Percentiles rank a stretch among this genome's conserved stretches.
Conservation (phyloP, 176 grass and related monocot species). For the Coix lacrymajobi region DNA sequence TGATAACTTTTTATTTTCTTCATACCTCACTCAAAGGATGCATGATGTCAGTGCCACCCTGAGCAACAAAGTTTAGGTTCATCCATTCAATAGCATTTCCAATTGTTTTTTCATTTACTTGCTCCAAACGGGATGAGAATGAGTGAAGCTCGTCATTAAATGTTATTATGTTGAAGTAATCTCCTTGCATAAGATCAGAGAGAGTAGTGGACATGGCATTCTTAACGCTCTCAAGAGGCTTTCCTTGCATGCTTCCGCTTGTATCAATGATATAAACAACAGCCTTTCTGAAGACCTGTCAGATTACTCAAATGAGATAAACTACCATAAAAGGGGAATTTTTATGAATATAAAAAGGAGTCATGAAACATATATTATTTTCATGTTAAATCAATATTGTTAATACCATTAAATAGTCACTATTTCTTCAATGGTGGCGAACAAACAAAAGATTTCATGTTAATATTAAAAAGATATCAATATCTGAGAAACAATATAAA, state of each 20-base stretch:
- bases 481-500: constrained; percentile 22
- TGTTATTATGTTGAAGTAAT: constrained; percentile 86
- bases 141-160: constrained; percentile 67
- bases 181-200: constrained; percentile 57
- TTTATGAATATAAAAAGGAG: constrained; percentile 10
- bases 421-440: background rate
- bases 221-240: constrained; percentile 81
- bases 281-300: constrained; percentile 74
- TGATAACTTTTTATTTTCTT: constrained; percentile 4
- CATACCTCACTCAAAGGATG: constrained; percentile 77
- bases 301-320: constrained; percentile 18
- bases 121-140: constrained; percentile 78
- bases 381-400: background rate
- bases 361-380: background rate
- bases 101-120: constrained; percentile 58
- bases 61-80: constrained; percentile 52
- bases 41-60: constrained; percentile 81
- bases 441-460: background rate
- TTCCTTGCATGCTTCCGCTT: constrained; percentile 95
- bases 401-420: background rate
- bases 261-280: constrained; percentile 82
- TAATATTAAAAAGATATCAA: constrained; percentile 11
- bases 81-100: constrained; percentile 71
- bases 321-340: background rate
- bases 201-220: constrained; percentile 55